Evolutionary conservation across 2,329 filamentous ascomycete species (phyloP), one percentile per base, ranked within the genome.

Genomic region (Colletotrichum camelliae): DNA sequence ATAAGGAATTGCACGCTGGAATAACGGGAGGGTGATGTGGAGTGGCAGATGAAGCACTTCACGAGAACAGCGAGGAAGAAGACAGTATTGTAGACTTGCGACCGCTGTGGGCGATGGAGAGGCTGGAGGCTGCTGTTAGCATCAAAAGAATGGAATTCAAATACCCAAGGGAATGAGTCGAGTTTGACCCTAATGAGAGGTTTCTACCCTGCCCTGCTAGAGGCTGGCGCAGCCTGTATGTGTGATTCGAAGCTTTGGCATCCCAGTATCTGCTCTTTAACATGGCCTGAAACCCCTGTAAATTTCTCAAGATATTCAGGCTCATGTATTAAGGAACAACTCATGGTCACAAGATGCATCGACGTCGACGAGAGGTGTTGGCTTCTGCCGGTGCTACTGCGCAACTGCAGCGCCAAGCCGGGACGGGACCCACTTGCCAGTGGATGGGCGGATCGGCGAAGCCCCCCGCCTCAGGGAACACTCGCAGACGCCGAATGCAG

Each of bases 401-500:
- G 24, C 24, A 43, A 31, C 29, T 67, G 58, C 64, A 58, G 68
- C 16, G 74, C 74, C 74, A 76, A 76, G 74, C 37, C 74, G 74
- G 74, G 43, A 74, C 64, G 48, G 58, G 70, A 58, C 58, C 74
- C 74, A 64, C 74, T 61, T 33, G 72, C 55, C 58, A 73, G 27
- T 68, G 57, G 43, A 60, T 10, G 43, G 21, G 55, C 8, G 12
- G 37, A 9, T n/a, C 55, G 69, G 73, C 35, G 52, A 69, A 61
- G 31, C 12, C 83, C 61, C 71, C 72, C 27, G 79, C 72, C 16
- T 27, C 39, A 43, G 39, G 39, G 39, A 43, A n/a, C 39, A 43
- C 39, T n/a, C 43, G 39, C 48, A 37, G 48, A n/a, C 65, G 16
- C 62, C 27, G 27, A 12, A 33, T 65, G 18, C 39, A 27, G 39